Evolutionary conservation across 192 early-diverging fungal genomes (phyloP).

Genomic region (Podila verticillata): DNA sequence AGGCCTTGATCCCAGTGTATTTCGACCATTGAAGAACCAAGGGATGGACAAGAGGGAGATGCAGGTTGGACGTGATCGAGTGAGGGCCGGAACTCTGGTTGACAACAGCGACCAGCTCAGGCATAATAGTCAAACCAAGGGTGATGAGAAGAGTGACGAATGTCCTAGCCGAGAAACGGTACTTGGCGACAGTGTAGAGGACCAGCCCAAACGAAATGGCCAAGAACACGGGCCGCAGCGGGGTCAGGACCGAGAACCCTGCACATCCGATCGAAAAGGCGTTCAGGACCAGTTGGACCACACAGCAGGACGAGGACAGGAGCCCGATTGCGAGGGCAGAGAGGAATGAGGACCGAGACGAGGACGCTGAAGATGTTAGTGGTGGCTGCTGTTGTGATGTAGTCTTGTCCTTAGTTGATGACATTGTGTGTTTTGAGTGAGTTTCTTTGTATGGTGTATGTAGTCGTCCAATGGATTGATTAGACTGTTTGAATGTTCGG

Average conservation of each 20-base stretch:
- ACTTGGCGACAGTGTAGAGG: conserved; percentile 21
- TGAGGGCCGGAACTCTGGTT: conserved; percentile 27
- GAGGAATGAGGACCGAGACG: conserved; percentile 14
- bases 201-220: conserved; percentile 37
- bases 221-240: conserved; percentile 53
- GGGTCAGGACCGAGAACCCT: conserved; percentile 63
- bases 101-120: conserved; percentile 53
- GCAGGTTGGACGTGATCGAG: neutral
- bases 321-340: conserved; percentile 45
- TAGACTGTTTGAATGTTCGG: no score
- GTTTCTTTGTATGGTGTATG: no score
- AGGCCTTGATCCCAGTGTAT: no score
- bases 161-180: conserved; percentile 34
- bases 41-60: neutral
- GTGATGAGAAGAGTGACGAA: conserved; percentile 16
- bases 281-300: conserved; percentile 64
- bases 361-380: no score
- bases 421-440: no score
- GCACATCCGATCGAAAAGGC: conserved; percentile 63
- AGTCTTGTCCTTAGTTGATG: no score
- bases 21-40: neutral
- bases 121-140: conserved; percentile 46
- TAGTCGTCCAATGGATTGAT: no score
- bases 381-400: no score
- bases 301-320: conserved; percentile 60